phyloP scores from a whole-genome alignment of 768 basidiomycete species.

The Calvatia gigantea region DNA sequence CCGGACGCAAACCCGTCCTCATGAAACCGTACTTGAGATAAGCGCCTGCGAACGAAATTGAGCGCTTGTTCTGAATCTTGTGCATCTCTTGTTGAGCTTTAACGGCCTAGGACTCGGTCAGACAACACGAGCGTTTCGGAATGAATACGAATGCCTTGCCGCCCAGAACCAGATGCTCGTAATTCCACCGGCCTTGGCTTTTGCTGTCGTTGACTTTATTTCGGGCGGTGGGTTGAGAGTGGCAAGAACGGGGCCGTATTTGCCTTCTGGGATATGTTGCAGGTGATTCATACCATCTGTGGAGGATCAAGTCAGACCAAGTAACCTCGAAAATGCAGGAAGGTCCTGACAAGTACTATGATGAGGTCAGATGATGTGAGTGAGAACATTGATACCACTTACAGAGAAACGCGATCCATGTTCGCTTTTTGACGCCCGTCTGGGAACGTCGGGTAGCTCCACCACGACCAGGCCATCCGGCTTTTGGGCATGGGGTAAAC shows the following conservation, averaged over 20 bases:
- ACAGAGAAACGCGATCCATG: constrained; percentile 61
- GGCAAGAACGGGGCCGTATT: constrained; percentile 61
- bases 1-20: constrained; percentile 70
- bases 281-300: constrained; percentile 75
- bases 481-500: constrained; percentile 63
- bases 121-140: not conserved
- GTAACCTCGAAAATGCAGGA: no score
- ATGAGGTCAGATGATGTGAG: no score
- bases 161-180: constrained; percentile 70
- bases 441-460: constrained; percentile 56
- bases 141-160: constrained; percentile 30
- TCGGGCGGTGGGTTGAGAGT: constrained; percentile 73
- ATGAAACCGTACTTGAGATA: constrained; percentile 80
- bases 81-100: constrained; percentile 48
- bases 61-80: constrained; percentile 58
- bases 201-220: constrained; percentile 35
- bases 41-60: constrained; percentile 65
- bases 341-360: no score
- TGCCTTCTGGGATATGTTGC: constrained; percentile 56
- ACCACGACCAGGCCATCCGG: constrained; percentile 66
- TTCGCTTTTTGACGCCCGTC: constrained; percentile 37
- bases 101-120: constrained; percentile 37
- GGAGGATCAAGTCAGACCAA: not conserved
- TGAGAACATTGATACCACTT: no score
- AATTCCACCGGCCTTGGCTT: constrained; percentile 49